Percentiles rank a stretch among this genome's conserved stretches.
Evolutionary conservation across 495 filamentous ascomycete genomes (phyloP).

Genomic region (Penicillium bovifimosum): DNA sequence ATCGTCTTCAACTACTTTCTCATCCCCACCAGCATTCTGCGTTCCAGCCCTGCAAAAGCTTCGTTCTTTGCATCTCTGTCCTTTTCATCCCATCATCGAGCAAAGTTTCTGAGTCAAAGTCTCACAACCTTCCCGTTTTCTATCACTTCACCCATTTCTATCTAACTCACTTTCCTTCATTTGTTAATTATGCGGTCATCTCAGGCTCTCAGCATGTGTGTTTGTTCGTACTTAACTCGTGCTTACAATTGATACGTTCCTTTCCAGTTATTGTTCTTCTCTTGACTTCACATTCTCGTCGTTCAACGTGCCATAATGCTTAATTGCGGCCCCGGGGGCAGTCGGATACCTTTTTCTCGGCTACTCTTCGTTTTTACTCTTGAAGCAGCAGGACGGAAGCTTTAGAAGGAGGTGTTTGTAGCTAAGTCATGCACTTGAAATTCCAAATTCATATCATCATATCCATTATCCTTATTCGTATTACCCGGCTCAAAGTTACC

Average conservation of each 20-base stretch:
- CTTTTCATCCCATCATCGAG: conserved; percentile 5
- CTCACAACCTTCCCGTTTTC: not conserved
- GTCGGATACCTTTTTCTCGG: not conserved
- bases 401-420: not conserved
- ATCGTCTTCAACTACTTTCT: not conserved
- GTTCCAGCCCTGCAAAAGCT: conserved; percentile 22
- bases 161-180: not conserved
- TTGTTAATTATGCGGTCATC: not conserved
- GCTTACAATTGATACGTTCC: not conserved
- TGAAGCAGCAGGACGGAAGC: not conserved
- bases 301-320: not conserved
- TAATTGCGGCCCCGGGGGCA: not conserved
- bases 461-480: no score
- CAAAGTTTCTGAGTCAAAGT: not conserved
- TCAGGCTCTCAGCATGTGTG: not conserved
- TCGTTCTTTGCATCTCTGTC: conserved; percentile 3
- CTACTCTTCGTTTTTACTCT: not conserved
- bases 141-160: not conserved
- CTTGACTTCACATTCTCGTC: not conserved
- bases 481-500: no score
- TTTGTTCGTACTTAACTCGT: not conserved
- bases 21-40: conserved; percentile 11
- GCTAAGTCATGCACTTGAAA: not conserved
- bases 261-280: not conserved
- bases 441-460: no score